Evolutionary conservation across 192 early-diverging fungal species (phyloP).

Genomic region (Oehlia diaphana): DNA sequence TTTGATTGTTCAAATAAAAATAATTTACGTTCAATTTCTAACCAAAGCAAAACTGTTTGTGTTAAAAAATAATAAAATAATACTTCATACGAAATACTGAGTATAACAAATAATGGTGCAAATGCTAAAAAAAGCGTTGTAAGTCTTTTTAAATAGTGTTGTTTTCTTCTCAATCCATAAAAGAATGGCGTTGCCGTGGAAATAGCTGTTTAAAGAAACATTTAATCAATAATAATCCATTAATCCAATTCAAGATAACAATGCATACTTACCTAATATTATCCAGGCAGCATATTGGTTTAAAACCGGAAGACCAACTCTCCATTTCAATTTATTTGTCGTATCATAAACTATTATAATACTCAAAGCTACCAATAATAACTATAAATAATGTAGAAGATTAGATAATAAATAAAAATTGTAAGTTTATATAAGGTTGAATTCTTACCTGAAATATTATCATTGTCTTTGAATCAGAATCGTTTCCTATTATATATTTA

Average conservation of each 20-base stretch:
- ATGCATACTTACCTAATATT: slow-evolving; percentile 55
- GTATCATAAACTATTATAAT: slow-evolving; percentile 65
- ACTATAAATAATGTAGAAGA: slow-evolving; percentile 31
- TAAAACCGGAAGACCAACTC: slow-evolving; percentile 64
- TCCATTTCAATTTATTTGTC: slow-evolving; percentile 52
- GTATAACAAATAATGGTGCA: slow-evolving; percentile 79
- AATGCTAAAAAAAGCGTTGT: slow-evolving; percentile 84
- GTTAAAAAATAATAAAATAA: slow-evolving; percentile 88
- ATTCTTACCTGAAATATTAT: slow-evolving; percentile 4
- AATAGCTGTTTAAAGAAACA: slow-evolving; percentile 36
- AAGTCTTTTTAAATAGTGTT: slow-evolving; percentile 80
- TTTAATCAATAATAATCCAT: neutral
- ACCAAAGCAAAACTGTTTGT: slow-evolving; percentile 70
- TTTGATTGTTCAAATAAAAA: neutral
- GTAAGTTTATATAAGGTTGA: neutral
- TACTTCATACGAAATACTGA: slow-evolving; percentile 90
- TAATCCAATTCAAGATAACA: neutral
- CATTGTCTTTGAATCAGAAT: neutral
- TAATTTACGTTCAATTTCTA: slow-evolving; percentile 65
- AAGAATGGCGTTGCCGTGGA: slow-evolving; percentile 62
- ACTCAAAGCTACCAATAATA: slow-evolving; percentile 51
- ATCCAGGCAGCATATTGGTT: slow-evolving; percentile 70
- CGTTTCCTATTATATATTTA: neutral
- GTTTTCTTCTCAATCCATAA: slow-evolving; percentile 55
- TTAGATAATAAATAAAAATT: neutral